phyloP scores from a whole-genome alignment of 2,329 filamentous ascomycete species.

The Pezicula neosporulosa region DNA sequence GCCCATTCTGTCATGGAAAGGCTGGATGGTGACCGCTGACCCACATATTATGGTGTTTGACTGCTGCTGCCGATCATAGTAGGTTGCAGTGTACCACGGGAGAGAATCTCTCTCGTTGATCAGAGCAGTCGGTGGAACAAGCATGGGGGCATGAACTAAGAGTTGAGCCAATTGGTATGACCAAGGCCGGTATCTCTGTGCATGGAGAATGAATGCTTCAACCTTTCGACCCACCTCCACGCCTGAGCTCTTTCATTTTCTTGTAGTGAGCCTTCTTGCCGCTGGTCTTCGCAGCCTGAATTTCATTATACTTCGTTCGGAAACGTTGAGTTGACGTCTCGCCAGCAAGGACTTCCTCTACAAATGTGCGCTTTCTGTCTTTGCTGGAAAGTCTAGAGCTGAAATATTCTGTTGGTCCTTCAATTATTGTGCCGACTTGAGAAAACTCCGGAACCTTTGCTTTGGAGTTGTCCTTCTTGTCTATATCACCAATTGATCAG shows the following conservation, averaged over 20 bases:
- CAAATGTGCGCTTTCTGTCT: slow-evolving; percentile 81
- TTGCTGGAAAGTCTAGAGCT: slow-evolving; percentile 78
- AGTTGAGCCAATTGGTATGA: too few relatives aligned
- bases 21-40: too few relatives aligned
- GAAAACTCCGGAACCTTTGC: slow-evolving; percentile 72
- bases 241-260: slow-evolving; percentile 60
- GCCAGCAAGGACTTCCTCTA: slow-evolving; percentile 75
- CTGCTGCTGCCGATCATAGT: too few relatives aligned
- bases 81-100: too few relatives aligned
- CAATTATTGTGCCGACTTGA: slow-evolving; percentile 83
- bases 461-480: slow-evolving; percentile 67
- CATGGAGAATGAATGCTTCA: not conserved
- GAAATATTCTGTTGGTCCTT: slow-evolving; percentile 86
- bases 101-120: too few relatives aligned
- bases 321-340: slow-evolving; percentile 69
- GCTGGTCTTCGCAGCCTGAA: slow-evolving; percentile 77
- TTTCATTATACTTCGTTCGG: slow-evolving; percentile 81
- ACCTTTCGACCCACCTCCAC: slow-evolving; percentile 11
- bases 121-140: too few relatives aligned
- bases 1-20: not conserved
- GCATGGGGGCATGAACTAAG: too few relatives aligned
- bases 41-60: too few relatives aligned
- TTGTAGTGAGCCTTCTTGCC: slow-evolving; percentile 92
- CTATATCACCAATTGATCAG: not conserved
- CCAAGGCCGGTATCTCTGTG: too few relatives aligned